Evolutionary conservation across 768 basidiomycete genomes (phyloP), one percentile per base, ranked within the genome.

Genomic region (Russula earlei): DNA sequence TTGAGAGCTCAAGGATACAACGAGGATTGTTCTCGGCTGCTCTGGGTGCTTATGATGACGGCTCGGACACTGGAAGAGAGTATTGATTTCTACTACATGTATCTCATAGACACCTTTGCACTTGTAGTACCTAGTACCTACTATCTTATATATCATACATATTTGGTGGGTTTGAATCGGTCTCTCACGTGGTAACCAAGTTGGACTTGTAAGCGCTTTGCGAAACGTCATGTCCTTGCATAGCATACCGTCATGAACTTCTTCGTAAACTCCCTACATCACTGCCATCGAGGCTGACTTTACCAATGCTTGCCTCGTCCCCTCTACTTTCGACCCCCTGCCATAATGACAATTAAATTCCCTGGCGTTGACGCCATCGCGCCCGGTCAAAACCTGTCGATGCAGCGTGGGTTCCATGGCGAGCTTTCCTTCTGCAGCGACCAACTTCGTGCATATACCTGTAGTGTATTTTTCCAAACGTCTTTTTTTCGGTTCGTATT

Each of bases 231-330:
- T n/a, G 8, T 15, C 15, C 43, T 22, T 27, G 25, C 3, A 9
- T 17, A 7, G 3, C 19, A 7, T 17, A 27, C 48, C 36, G 17
- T 22, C 52, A 59, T 59, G 52, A 22, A 46, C 19, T 0, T 65
- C 43, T 43, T 54, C 33, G 37, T 47, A 12, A 27, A 58, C 65
- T 20, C 59, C 82, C 34, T 75, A 75, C 54, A 70, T 87, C 45
- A 74, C 74, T 53, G 80, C 78, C 34, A 80, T 86, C 49, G 71
- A 84, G 65, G 87, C 87, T 20, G 82, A 89, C 67, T 85, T 90
- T 67, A 68, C 63, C 14, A 76, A 79, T 56, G 74, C 82, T 17
- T 72, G 69, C 47, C 68, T 91, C 59, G 81, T 85, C 40, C 87
- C 90, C 1, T 51, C 68, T 85, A 44, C 62, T 91, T 45, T 24